Conservation (phyloP, 371 early-diverging fungal species). For the Umbelopsis sp. region DNA sequence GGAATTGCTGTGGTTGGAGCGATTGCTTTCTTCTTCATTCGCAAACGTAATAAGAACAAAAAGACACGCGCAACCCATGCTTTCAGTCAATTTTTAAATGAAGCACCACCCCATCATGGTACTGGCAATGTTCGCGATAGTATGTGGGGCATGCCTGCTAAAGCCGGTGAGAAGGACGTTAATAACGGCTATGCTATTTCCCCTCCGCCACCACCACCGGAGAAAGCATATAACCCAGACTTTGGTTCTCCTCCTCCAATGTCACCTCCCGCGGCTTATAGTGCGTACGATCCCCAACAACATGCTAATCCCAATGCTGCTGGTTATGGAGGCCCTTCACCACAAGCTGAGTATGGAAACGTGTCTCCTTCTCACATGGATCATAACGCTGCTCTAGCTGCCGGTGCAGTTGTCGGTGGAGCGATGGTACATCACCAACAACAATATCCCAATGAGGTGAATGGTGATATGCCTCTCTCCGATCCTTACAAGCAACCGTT, state of each 20-base stretch:
- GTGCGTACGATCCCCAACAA: slow-evolving; percentile 11
- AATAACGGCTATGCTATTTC: slow-evolving; percentile 18
- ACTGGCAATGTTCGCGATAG: slow-evolving; percentile 13
- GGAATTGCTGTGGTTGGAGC: slow-evolving; percentile 28
- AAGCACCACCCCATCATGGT: slow-evolving; percentile 12
- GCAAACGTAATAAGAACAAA: slow-evolving; percentile 23
- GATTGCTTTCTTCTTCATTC: slow-evolving; percentile 26
- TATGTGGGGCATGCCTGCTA: slow-evolving; percentile 10
- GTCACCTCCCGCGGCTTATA: slow-evolving; percentile 6
- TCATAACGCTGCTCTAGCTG: slow-evolving; percentile 17
- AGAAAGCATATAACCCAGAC: slow-evolving; percentile 7
- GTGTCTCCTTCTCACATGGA: slow-evolving; percentile 1
- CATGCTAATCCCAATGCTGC: background rate
- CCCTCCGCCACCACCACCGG: slow-evolving; percentile 19
- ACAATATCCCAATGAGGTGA: slow-evolving; percentile 10
- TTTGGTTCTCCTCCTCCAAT: slow-evolving; percentile 20
- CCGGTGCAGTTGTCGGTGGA: slow-evolving; percentile 11
- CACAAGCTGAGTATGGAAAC: background rate
- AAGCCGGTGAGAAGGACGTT: slow-evolving; percentile 9
- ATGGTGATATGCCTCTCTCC: slow-evolving; percentile 13
- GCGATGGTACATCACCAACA: slow-evolving; percentile 2
- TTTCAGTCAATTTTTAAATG: slow-evolving; percentile 12
- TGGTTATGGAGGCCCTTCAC: background rate
- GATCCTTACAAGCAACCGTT: slow-evolving; percentile 5
- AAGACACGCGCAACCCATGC: slow-evolving; percentile 2